A percentile compares a stretch with the other conserved stretches of the same genome.
Evolutionary conservation across 2,329 filamentous ascomycete genomes (phyloP).

Genomic region (Ophiostoma novo-ulmi): DNA sequence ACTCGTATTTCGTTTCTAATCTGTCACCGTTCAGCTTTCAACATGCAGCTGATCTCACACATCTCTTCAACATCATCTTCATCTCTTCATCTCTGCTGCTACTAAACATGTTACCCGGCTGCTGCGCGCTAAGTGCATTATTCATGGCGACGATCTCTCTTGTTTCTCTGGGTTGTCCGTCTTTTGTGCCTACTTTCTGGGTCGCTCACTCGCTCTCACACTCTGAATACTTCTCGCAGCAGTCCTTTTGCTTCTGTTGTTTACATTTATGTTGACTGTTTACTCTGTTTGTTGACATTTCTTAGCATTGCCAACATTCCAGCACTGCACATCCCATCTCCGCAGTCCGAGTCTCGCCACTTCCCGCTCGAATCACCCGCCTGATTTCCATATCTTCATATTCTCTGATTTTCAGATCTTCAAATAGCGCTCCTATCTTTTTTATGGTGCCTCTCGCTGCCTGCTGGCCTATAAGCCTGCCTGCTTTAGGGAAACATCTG

Average conservation of each 20-base stretch:
- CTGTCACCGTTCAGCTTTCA: background rate
- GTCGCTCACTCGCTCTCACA: background rate
- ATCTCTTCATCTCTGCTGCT: background rate
- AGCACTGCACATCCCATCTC: slow-evolving; percentile 4
- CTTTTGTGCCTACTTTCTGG: background rate
- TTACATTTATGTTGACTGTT: background rate
- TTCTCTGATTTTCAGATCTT: background rate
- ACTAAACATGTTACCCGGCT: background rate
- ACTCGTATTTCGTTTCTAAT: background rate
- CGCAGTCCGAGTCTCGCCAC: background rate
- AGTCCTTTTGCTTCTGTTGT: background rate
- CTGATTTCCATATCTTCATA: background rate
- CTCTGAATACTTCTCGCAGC: background rate
- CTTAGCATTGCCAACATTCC: slow-evolving; percentile 7
- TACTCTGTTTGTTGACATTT: background rate
- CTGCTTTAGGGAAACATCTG: background rate
- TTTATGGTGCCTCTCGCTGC: background rate
- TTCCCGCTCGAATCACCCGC: background rate
- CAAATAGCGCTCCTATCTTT: background rate
- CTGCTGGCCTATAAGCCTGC: background rate
- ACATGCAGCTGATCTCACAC: background rate
- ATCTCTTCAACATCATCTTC: background rate
- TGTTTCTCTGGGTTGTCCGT: background rate
- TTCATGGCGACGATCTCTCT: background rate
- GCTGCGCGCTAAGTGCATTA: background rate